These are phyloP conservation scores for Stellera chamaejasme DNA, from an alignment of 345 rosid genomes.

Conservation along the genomic window DNA sequence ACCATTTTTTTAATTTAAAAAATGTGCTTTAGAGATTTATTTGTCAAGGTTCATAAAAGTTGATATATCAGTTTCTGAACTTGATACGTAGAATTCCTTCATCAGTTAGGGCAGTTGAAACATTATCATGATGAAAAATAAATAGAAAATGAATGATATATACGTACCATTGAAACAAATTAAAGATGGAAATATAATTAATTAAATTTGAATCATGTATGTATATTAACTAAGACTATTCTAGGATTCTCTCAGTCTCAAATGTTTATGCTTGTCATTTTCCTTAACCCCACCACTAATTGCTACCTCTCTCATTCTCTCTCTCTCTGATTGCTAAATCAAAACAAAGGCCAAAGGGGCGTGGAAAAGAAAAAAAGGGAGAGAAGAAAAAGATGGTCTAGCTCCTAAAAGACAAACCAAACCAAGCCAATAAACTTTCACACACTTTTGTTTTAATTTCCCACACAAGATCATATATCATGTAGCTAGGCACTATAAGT, in stretches of 20 bases:
- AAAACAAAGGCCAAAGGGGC: conserved; percentile 23
- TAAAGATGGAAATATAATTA: background rate
- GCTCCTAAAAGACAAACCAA: conserved; percentile 48
- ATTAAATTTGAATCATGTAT: background rate
- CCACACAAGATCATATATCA: conserved; percentile 35
- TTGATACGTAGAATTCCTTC: no score
- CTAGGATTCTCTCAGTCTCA: conserved; percentile 48
- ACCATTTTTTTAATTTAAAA: no score
- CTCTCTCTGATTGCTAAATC: conserved; percentile 13
- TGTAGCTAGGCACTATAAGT: conserved; percentile 17
- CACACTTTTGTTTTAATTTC: conserved; percentile 21
- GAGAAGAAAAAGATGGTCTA: conserved; percentile 4
- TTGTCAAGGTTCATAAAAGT: no score
- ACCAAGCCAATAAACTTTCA: conserved; percentile 14
- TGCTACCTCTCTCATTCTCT: conserved; percentile 15
- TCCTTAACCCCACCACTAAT: conserved; percentile 68
- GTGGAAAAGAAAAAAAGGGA: conserved; percentile 20
- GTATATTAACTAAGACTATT: conserved; percentile 20
- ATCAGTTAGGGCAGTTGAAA: background rate
- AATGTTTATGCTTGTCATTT: conserved; percentile 37
- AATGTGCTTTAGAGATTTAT: no score
- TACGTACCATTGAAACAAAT: no score
- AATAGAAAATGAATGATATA: background rate
- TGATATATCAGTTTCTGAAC: no score
- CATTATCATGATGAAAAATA: background rate